Conservation (phyloP, 139 green algal genomes). For the Haematococcus lacustris region DNA sequence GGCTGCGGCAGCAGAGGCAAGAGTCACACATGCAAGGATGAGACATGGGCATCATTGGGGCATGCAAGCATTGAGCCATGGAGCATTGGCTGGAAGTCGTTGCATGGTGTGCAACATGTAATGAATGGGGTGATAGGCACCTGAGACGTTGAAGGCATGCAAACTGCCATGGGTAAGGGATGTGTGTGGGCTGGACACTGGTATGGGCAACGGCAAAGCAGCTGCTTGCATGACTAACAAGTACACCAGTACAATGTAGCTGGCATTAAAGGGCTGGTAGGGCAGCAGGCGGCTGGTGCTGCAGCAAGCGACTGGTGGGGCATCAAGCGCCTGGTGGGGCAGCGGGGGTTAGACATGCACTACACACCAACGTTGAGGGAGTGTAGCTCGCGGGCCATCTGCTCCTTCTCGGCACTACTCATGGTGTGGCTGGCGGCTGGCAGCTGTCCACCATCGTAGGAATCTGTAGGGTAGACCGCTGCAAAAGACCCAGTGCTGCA, state of each 20-base stretch:
- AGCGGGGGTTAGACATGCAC: not conserved
- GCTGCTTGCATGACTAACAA: not conserved
- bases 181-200: too few species aligned
- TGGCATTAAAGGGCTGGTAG: not conserved
- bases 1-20: constrained; percentile 13
- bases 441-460: too few species aligned
- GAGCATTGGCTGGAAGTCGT: not conserved
- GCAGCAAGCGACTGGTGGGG: not conserved
- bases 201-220: too few species aligned
- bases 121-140: not conserved
- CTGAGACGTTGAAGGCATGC: not conserved
- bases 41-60: too few species aligned
- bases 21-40: too few species aligned
- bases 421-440: too few species aligned
- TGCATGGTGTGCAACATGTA: not conserved
- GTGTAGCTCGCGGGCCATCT: constrained; percentile 20
- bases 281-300: too few species aligned
- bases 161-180: not conserved
- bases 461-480: too few species aligned
- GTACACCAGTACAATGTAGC: not conserved
- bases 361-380: constrained; percentile 30
- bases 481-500: too few species aligned
- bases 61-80: not conserved
- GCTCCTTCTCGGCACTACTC: too few species aligned
- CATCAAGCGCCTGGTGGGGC: not conserved